phyloP scores from a whole-genome alignment of 2,329 filamentous ascomycete species.

The Apiospora aurea region DNA sequence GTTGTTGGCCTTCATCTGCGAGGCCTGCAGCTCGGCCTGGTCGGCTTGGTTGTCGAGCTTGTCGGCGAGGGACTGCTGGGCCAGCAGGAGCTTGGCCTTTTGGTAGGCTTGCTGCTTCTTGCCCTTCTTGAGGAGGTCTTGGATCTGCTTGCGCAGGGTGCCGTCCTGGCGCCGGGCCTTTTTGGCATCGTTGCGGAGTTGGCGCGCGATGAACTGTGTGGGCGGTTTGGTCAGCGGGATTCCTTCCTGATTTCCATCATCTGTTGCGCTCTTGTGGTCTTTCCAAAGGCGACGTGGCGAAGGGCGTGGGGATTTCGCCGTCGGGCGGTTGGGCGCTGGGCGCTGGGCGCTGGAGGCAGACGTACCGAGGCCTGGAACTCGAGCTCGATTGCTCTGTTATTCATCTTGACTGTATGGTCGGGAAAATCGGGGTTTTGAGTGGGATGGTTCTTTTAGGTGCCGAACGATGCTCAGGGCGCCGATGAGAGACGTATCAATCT shows the following conservation, averaged over 20 bases:
- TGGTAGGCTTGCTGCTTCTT: slow-evolving; percentile 69
- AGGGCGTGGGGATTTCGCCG: background rate
- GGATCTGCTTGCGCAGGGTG: slow-evolving; percentile 68
- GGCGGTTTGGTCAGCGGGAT: background rate
- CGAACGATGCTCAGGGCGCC: background rate
- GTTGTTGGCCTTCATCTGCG: slow-evolving; percentile 70
- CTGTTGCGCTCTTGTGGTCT: too few species aligned
- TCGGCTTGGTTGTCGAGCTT: slow-evolving; percentile 72
- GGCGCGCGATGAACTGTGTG: slow-evolving; percentile 64
- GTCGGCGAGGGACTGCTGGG: slow-evolving; percentile 66
- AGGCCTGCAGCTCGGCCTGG: slow-evolving; percentile 66
- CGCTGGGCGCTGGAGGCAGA: background rate
- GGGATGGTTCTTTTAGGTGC: background rate
- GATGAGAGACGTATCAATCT: background rate
- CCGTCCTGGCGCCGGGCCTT: slow-evolving; percentile 68
- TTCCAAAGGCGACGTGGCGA: too few species aligned
- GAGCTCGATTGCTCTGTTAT: slow-evolving; percentile 19
- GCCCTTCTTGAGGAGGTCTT: slow-evolving; percentile 67
- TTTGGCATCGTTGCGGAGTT: slow-evolving; percentile 65
- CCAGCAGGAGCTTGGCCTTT: slow-evolving; percentile 68
- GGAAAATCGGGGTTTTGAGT: background rate
- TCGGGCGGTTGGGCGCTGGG: too few species aligned
- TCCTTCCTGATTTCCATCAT: background rate
- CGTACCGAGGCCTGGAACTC: slow-evolving; percentile 22
- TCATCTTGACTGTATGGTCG: background rate